These are phyloP conservation scores for Cenchrus purpureus DNA, from an alignment of 176 grass and related monocot species.

Conservation along the genomic window DNA sequence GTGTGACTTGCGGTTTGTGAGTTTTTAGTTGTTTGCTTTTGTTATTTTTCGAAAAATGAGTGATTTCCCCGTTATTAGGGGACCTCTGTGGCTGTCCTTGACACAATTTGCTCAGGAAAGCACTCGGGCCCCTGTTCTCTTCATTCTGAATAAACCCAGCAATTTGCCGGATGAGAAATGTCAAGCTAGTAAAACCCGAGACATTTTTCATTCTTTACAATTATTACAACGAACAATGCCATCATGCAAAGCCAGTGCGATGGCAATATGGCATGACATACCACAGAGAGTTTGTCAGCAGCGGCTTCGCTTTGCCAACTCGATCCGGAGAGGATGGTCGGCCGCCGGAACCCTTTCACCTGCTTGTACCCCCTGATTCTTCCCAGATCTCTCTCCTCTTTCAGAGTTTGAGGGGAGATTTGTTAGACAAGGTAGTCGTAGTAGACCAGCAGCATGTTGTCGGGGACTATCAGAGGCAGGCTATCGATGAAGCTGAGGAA, in stretches of 20 bases:
- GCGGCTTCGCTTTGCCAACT: constrained; percentile 62
- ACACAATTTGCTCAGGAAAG: background rate
- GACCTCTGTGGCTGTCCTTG: no score
- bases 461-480: constrained; percentile 70
- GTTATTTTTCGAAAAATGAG: no score
- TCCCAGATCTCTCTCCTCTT: constrained; percentile 19
- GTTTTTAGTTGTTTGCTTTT: no score
- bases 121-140: background rate
- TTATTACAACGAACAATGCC: constrained; percentile 53
- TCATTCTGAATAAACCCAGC: constrained; percentile 31
- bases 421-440: constrained; percentile 73
- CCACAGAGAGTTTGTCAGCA: constrained; percentile 5
- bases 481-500: constrained; percentile 81
- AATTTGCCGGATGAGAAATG: constrained; percentile 44
- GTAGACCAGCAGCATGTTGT: constrained; percentile 74
- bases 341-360: constrained; percentile 39
- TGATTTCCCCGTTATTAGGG: no score
- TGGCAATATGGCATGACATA: background rate
- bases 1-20: no score
- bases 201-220: constrained; percentile 51
- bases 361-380: constrained; percentile 30
- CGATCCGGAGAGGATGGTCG: constrained; percentile 66
- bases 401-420: constrained; percentile 3
- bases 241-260: constrained; percentile 43
- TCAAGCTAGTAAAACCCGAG: constrained; percentile 34